Evolutionary conservation across 139 green algal genomes (phyloP).

Genomic region (Klebsormidium nitens): DNA sequence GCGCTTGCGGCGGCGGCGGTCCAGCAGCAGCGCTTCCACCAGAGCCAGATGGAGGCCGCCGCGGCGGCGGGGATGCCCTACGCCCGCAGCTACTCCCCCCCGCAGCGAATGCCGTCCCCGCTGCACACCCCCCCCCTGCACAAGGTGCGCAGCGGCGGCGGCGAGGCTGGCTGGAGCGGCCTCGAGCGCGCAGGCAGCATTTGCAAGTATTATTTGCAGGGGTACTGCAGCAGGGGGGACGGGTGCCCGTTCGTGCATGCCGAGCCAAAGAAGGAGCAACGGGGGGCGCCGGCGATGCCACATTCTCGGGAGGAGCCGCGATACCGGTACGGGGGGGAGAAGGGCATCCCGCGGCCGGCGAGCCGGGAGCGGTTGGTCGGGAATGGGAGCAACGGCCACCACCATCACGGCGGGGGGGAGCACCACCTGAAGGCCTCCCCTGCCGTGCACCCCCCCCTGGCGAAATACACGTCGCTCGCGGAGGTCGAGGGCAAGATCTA

Average conservation of each 20-base stretch:
- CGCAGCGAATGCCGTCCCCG: neutral
- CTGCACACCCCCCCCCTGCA: neutral
- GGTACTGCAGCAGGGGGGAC: constrained; percentile 34
- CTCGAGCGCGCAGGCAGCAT: neutral
- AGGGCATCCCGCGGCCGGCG: too few species aligned
- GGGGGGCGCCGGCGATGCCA: too few species aligned
- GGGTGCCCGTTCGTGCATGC: constrained; percentile 33
- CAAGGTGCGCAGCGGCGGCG: too few species aligned
- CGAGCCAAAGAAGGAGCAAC: too few species aligned
- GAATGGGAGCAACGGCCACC: neutral
- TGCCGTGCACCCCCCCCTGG: neutral
- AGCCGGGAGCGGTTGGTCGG: too few species aligned
- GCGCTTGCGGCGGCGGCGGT: too few species aligned
- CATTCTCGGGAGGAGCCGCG: too few species aligned
- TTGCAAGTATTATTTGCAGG: constrained; percentile 32
- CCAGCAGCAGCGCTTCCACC: constrained; percentile 2
- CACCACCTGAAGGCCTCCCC: neutral
- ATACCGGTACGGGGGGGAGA: too few species aligned
- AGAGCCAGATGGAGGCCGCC: constrained; percentile 2
- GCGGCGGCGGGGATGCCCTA: neutral
- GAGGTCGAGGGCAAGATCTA: constrained; percentile 80
- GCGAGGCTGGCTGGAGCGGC: too few species aligned
- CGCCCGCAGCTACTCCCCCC: neutral
- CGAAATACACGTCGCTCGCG: constrained; percentile 57
- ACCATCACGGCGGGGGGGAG: neutral